phyloP scores from a whole-genome alignment of 2,329 filamentous ascomycete species.

The Hymenoscyphus scutula region DNA sequence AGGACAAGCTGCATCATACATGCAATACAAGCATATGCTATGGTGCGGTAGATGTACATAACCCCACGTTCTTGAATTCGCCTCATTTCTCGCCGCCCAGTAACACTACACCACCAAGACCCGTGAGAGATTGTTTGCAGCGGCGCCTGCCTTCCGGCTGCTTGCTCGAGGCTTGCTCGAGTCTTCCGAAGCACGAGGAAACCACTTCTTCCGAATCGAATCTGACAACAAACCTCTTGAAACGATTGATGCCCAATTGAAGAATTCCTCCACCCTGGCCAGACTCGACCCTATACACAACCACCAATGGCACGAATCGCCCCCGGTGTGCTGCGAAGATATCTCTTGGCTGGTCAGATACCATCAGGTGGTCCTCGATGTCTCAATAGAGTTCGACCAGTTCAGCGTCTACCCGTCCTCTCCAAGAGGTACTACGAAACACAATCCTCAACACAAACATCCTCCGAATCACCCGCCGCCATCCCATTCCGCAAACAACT shows the following conservation, averaged over 20 bases:
- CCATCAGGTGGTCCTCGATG: slow-evolving; percentile 25
- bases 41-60: slow-evolving; percentile 8
- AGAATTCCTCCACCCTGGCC: background rate
- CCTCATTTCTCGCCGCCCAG: slow-evolving; percentile 18
- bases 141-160: background rate
- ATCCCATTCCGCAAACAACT: slow-evolving; percentile 66
- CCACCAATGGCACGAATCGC: slow-evolving; percentile 31
- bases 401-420: background rate
- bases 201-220: background rate
- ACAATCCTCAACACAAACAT: slow-evolving; percentile 16
- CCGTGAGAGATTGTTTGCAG: slow-evolving; percentile 18
- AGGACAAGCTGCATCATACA: slow-evolving; percentile 1
- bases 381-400: slow-evolving; percentile 21
- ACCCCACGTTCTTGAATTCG: slow-evolving; percentile 14
- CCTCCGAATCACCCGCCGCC: slow-evolving; percentile 18
- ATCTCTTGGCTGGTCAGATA: slow-evolving; percentile 34
- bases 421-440: slow-evolving; percentile 11
- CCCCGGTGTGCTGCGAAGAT: slow-evolving; percentile 31
- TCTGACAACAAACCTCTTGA: background rate
- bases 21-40: too few species aligned
- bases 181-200: too few species aligned
- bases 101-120: slow-evolving; percentile 1
- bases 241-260: slow-evolving; percentile 12
- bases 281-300: background rate
- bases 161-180: background rate